Evolutionary conservation across 495 filamentous ascomycete species (phyloP).

Genomic region (Tuber melanosporum): DNA sequence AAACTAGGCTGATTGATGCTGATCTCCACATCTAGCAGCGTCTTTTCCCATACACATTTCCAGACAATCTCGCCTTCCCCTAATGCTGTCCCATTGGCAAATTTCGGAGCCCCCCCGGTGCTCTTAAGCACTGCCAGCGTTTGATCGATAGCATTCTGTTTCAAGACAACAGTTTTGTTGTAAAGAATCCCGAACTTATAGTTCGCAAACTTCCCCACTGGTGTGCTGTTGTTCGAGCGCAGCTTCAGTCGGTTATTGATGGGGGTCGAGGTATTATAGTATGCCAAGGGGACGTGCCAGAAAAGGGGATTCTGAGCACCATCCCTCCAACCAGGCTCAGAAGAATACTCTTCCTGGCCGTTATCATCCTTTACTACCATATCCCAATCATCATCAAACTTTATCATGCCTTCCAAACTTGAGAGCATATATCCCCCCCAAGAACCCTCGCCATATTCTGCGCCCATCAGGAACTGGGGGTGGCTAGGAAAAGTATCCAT

Average conservation of each 20-base stretch:
- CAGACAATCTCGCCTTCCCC: constrained; percentile 32
- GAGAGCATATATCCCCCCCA: constrained; percentile 37
- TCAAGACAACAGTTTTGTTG: constrained; percentile 35
- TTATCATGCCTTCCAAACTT: constrained; percentile 21
- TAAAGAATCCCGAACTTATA: constrained; percentile 36
- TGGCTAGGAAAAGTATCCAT: constrained; percentile 17
- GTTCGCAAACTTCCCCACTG: neutral
- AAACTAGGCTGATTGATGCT: constrained; percentile 17
- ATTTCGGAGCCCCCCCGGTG: neutral
- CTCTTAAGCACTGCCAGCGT: constrained; percentile 10
- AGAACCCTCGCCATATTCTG: constrained; percentile 21
- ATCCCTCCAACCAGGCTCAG: constrained; percentile 22
- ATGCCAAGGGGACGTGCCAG: constrained; percentile 29
- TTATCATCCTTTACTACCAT: neutral
- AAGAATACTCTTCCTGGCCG: constrained; percentile 14
- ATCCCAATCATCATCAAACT: constrained; percentile 12
- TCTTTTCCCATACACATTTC: constrained; percentile 40
- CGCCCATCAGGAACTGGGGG: constrained; percentile 23
- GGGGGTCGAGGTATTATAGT: constrained; percentile 19
- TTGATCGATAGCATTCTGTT: constrained; percentile 19
- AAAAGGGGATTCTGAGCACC: constrained; percentile 36
- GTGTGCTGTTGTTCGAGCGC: neutral
- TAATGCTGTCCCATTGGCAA: constrained; percentile 28
- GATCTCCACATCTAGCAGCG: constrained; percentile 36
- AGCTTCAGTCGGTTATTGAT: neutral